These are phyloP conservation scores for Ceratobasidium sp. DNA, from an alignment of 1,284 basidiomycete genomes.

Conservation along the genomic window DNA sequence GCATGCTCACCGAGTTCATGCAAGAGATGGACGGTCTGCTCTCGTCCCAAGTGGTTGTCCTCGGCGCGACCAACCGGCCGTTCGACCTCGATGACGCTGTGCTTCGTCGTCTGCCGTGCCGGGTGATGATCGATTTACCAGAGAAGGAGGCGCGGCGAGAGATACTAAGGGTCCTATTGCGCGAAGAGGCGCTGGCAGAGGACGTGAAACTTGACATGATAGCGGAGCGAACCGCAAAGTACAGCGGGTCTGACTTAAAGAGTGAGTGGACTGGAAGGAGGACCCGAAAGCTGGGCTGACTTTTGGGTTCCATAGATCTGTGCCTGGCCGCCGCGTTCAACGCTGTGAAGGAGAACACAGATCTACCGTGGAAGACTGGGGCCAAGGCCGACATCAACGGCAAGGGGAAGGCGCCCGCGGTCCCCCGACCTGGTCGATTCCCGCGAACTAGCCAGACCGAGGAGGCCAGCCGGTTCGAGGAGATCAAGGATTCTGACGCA, in stretches of 20 bases:
- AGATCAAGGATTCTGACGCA: neutral
- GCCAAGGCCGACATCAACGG: neutral
- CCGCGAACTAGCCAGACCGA: too few species aligned
- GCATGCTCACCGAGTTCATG: conserved; percentile 94
- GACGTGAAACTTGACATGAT: conserved; percentile 74
- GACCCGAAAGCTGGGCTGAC: neutral
- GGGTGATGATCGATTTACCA: conserved; percentile 85
- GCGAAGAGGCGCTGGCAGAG: conserved; percentile 74
- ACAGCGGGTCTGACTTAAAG: conserved; percentile 92
- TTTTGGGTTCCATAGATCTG: conserved; percentile 67
- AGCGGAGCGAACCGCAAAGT: conserved; percentile 81
- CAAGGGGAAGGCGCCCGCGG: neutral
- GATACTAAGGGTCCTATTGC: conserved; percentile 84
- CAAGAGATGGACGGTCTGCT: conserved; percentile 98
- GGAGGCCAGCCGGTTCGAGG: too few species aligned
- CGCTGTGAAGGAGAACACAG: conserved; percentile 83
- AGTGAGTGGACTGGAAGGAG: conserved; percentile 65
- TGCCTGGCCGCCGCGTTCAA: conserved; percentile 90
- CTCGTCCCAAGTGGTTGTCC: conserved; percentile 86
- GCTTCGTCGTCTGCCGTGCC: conserved; percentile 81
- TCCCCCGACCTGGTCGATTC: neutral
- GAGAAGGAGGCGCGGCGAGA: conserved; percentile 76
- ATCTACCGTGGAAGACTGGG: conserved; percentile 71
- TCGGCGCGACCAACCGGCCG: conserved; percentile 92
- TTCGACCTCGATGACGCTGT: conserved; percentile 89